Percentiles rank a stretch among this genome's conserved stretches.
These are phyloP conservation scores for Phlebopus sp. DNA, from an alignment of 1,284 basidiomycete genomes.

Conservation along the genomic window DNA sequence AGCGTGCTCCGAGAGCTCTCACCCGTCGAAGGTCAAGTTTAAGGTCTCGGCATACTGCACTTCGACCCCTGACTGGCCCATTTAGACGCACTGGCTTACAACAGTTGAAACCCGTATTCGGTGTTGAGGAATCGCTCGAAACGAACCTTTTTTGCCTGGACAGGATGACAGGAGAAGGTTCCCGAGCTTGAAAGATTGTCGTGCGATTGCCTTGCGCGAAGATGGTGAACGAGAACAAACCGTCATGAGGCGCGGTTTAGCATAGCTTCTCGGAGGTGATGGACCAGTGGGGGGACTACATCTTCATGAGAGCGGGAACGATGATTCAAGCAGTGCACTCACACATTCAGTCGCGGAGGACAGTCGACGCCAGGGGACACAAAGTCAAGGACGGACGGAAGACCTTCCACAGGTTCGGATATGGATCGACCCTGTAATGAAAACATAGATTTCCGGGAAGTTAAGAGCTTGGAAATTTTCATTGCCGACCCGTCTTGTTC, in stretches of 20 bases:
- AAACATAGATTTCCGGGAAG: conserved; percentile 1
- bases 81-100: conserved; percentile 65
- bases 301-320: background rate
- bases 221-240: conserved; percentile 1
- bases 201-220: background rate
- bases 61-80: conserved; percentile 79
- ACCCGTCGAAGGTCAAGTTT: conserved; percentile 77
- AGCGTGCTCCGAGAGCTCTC: conserved; percentile 72
- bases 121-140: background rate
- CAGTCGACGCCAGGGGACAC: conserved; percentile 4
- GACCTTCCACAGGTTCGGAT: conserved; percentile 4
- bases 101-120: background rate
- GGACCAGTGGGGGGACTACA: conserved; percentile 19
- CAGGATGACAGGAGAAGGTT: conserved; percentile 91
- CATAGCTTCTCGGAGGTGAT: conserved; percentile 16
- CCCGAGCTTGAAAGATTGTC: conserved; percentile 52
- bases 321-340: conserved; percentile 4
- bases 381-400: conserved; percentile 13
- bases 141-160: conserved; percentile 87
- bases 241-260: conserved; percentile 15
- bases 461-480: background rate
- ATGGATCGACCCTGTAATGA: background rate
- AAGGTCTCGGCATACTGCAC: conserved; percentile 84
- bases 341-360: conserved; percentile 20
- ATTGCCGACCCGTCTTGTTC: background rate